Conservation (phyloP, 2,329 filamentous ascomycete genomes). For the Talaromyces sp. region DNA sequence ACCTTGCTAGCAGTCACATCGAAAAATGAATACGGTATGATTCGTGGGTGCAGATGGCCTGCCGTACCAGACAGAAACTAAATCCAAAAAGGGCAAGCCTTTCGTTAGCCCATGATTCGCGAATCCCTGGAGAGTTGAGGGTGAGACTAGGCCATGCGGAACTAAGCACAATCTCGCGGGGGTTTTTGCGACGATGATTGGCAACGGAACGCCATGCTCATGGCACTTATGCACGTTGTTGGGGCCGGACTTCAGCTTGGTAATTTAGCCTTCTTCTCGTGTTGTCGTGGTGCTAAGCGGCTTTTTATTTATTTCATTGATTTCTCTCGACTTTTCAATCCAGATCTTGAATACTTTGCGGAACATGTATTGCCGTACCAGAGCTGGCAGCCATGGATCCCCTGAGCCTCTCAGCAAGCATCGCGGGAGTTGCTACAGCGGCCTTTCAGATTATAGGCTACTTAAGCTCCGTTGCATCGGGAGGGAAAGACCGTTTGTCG, state of each 20-base stretch:
- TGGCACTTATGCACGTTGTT: background rate
- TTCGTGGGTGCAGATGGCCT: background rate
- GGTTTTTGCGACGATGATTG: constrained; percentile 1
- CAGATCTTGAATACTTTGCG: background rate
- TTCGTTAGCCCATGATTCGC: background rate
- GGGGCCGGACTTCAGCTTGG: constrained; percentile 1
- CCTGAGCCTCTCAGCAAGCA: constrained; percentile 3
- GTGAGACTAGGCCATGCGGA: background rate
- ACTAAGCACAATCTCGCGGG: background rate
- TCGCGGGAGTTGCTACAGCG: background rate
- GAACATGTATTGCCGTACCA: background rate
- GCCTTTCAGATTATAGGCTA: constrained; percentile 4
- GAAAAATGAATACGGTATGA: background rate
- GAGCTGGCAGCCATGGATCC: constrained; percentile 4
- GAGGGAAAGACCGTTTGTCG: background rate
- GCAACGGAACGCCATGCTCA: background rate
- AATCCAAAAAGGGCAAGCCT: too few relatives aligned
- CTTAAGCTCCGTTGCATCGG: background rate
- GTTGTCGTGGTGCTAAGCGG: background rate
- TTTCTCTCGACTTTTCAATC: background rate
- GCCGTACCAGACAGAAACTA: too few relatives aligned
- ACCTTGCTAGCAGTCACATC: background rate
- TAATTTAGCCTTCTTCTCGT: background rate
- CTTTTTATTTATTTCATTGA: background rate
- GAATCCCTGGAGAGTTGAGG: background rate